phyloP scores from a whole-genome alignment of 768 basidiomycete species.

The Agaricus blazei region DNA sequence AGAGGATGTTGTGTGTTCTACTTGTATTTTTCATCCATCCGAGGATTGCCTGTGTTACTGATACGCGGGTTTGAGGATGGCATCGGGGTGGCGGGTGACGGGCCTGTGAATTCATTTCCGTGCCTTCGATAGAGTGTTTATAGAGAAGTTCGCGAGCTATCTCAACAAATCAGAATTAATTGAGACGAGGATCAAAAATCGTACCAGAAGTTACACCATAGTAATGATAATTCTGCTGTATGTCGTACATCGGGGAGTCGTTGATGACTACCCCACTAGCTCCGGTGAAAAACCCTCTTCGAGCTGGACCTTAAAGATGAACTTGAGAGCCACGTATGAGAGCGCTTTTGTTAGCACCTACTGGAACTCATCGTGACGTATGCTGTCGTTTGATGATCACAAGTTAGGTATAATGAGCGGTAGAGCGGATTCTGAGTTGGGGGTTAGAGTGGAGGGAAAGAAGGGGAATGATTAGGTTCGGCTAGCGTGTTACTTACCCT shows the following conservation, averaged over 20 bases:
- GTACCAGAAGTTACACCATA: neutral
- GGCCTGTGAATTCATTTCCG: conserved; percentile 3
- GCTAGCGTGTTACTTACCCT: too few species aligned
- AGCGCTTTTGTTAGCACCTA: too few species aligned
- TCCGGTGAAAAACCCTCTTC: too few species aligned
- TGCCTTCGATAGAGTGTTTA: neutral
- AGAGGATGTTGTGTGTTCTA: neutral
- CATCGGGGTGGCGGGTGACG: conserved; percentile 6
- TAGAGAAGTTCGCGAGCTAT: neutral
- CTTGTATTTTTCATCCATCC: neutral
- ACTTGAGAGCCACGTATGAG: too few species aligned
- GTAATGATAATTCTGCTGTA: neutral
- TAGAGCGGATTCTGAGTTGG: too few species aligned
- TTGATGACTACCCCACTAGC: too few species aligned
- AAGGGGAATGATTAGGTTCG: too few species aligned
- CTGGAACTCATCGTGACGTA: too few species aligned
- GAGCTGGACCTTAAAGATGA: too few species aligned
- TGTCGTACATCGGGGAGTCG: neutral
- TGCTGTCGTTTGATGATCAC: too few species aligned
- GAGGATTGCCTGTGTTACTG: neutral
- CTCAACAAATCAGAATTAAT: neutral
- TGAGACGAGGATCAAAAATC: neutral
- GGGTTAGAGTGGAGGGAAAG: too few species aligned
- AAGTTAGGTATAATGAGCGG: too few species aligned
- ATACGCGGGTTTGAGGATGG: conserved; percentile 6